Evolutionary conservation across 139 green algal genomes (phyloP).

Genomic region (Micractinium sp.): DNA sequence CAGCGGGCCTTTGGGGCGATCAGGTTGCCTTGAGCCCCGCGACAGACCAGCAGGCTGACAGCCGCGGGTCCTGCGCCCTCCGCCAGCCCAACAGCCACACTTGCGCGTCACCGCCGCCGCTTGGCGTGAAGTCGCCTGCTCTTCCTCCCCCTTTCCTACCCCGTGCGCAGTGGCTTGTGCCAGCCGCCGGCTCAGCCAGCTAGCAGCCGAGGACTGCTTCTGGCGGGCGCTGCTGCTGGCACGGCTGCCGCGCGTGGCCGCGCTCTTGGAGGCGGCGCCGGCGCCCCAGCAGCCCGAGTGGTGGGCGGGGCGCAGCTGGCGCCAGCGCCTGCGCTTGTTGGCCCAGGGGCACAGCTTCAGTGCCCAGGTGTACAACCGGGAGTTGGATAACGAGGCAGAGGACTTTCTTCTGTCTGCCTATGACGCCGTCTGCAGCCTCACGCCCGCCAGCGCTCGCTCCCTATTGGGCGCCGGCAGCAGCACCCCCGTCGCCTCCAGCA

Average conservation of each 20-base stretch:
- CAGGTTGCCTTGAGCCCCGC: no score
- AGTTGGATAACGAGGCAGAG: conserved; percentile 27
- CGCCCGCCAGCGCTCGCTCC: background rate
- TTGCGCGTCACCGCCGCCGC: no score
- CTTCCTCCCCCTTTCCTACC: no score
- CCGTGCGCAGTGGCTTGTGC: background rate
- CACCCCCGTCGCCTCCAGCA: background rate
- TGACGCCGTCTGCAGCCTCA: background rate
- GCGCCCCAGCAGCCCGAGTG: background rate
- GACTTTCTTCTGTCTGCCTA: conserved; percentile 19
- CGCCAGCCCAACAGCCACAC: no score
- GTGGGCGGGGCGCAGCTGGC: conserved; percentile 23
- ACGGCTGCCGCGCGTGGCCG: background rate
- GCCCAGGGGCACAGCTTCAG: background rate
- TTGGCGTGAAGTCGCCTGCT: no score
- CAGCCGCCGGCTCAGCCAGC: background rate
- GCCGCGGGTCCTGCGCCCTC: no score
- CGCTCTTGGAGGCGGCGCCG: background rate
- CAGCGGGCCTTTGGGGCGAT: no score
- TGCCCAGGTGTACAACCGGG: conserved; percentile 16
- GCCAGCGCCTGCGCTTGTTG: background rate
- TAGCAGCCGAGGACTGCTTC: background rate
- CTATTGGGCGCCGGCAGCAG: background rate
- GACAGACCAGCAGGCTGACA: no score
- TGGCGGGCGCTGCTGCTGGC: background rate